These are phyloP conservation scores for Geotrichum australiense DNA, from an alignment of 1,139 yeast species.

Conservation along the genomic window DNA sequence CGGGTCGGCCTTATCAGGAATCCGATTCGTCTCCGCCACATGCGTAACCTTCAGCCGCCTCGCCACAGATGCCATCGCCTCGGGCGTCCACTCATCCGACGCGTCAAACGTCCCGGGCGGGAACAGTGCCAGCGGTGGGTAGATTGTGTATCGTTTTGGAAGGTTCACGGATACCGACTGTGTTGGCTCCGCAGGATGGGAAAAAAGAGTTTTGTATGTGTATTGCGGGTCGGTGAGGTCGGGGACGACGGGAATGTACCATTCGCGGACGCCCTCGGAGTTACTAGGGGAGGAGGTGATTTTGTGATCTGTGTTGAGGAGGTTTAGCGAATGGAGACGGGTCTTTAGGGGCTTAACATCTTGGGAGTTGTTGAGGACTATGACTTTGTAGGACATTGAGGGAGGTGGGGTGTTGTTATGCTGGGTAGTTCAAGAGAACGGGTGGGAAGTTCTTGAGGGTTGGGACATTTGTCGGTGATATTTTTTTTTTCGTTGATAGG, in stretches of 20 bases:
- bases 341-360: too few relatives aligned
- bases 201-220: too few relatives aligned
- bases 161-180: slow-evolving; percentile 1
- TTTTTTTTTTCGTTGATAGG: too few relatives aligned
- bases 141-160: slow-evolving; percentile 54
- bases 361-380: too few relatives aligned
- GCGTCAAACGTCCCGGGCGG: slow-evolving; percentile 30
- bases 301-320: slow-evolving; percentile 21
- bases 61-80: slow-evolving; percentile 5
- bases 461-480: too few relatives aligned
- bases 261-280: not conserved
- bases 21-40: slow-evolving; percentile 66
- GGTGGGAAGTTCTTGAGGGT: too few relatives aligned
- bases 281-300: slow-evolving; percentile 3
- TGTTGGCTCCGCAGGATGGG: too few relatives aligned
- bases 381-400: too few relatives aligned
- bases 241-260: not conserved
- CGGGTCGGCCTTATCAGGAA: slow-evolving; percentile 37
- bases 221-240: not conserved
- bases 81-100: slow-evolving; percentile 40
- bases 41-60: slow-evolving; percentile 41
- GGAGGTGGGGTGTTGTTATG: too few relatives aligned
- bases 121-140: slow-evolving; percentile 62
- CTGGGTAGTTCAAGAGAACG: too few relatives aligned
- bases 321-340: slow-evolving; percentile 19